phyloP scores from a whole-genome alignment of 257 asterid species.

The Solanum peruvianum region DNA sequence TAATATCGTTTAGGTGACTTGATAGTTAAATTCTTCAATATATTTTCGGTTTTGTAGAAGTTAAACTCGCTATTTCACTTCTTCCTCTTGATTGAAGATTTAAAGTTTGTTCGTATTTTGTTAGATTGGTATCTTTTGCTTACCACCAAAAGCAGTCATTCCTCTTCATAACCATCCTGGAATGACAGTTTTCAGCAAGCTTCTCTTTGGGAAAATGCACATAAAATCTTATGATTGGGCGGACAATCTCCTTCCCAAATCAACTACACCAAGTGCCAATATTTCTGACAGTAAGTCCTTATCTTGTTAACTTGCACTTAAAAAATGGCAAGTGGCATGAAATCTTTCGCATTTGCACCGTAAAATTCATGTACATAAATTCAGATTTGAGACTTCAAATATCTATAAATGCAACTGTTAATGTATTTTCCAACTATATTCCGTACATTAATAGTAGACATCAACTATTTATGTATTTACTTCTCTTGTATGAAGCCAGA shows the following conservation, averaged over 20 bases:
- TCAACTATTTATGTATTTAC: background rate
- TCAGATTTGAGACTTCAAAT: background rate
- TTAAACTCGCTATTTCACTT: background rate
- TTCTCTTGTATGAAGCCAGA: background rate
- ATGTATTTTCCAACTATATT: background rate
- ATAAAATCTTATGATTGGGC: conserved; percentile 69
- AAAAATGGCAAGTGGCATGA: background rate
- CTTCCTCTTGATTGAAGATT: background rate
- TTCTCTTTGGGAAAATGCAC: conserved; percentile 84
- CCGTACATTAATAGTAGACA: background rate
- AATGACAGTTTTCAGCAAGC: conserved; percentile 87
- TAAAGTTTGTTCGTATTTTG: background rate
- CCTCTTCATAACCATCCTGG: conserved; percentile 95
- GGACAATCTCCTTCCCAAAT: conserved; percentile 3
- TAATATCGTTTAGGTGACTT: background rate
- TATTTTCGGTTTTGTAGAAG: background rate
- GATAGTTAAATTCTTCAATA: background rate
- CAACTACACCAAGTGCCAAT: background rate
- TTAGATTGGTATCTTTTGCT: conserved; percentile 85
- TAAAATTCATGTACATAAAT: background rate
- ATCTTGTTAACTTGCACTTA: background rate
- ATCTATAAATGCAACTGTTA: background rate
- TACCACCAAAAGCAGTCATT: conserved; percentile 77
- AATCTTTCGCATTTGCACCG: background rate
- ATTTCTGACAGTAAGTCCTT: conserved; percentile 22